Base-by-base conservation (phyloP, 1,284 basidiomycete species). In the Leccinum pachyderme region DNA sequence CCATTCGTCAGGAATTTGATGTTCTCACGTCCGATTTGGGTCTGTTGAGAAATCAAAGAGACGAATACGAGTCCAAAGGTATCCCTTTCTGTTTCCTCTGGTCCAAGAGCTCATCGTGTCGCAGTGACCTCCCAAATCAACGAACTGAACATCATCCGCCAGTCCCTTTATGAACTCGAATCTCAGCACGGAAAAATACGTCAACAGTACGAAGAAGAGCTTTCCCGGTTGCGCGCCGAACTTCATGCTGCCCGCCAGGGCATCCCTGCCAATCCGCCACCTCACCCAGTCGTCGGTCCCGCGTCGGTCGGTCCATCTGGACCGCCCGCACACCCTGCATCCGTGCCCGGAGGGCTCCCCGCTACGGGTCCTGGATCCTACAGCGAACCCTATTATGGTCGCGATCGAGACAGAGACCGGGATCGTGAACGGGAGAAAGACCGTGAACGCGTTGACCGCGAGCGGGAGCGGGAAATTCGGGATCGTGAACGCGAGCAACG, bases 61-160 rank as follows among this genome's bases (percentile, higher is more conserved):
- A 97, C 66, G 95, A 98, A 59, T 91, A 89, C 71, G 95, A 98
- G 72, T 79, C 80, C 15, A 93, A 95, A 79, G 81, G 94, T 94
- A 18, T n/a, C 15, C 15, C 15, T 46, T 29, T 29, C 33, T 13
- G 3, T 50, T 12, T 22, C 18, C 2, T 31, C 48, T 46, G 15
- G 28, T 54, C 35, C 31, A 12, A 12, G 39, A 37, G n/a, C 52
- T 61, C 55, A 66, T 54, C 50, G 6, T 29, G 2, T 27, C 32
- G 12, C 61, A 91, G 89, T 89, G 57, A 77, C 79, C 18, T 76
- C 77, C 53, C 89, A 91, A 69, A 81, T 89, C 63, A 83, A 82
- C 63, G 89, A 91, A 68, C 73, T 90, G 55, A 85, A 83, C 58
- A 78, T 85, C 68, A 87, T 91, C 64, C 79, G 87, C 57, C 83